phyloP scores from a whole-genome alignment of 1,284 basidiomycete genomes.

The Cystobasidiaceae sp. region DNA sequence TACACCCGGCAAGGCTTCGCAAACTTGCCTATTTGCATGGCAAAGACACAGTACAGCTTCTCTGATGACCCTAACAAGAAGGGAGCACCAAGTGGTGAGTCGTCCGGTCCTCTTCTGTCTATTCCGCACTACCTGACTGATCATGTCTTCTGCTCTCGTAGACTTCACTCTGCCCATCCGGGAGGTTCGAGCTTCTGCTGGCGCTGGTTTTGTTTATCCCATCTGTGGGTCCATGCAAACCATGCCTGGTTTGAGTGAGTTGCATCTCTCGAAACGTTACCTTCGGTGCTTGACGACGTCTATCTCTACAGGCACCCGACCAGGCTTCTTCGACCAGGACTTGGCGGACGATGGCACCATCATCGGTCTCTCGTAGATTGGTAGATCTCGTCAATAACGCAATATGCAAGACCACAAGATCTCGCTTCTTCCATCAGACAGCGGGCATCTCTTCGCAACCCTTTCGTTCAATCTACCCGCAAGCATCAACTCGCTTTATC shows the following conservation, averaged over 20 bases:
- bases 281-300: too few relatives aligned
- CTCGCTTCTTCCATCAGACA: too few relatives aligned
- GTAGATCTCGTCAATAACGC: too few relatives aligned
- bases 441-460: background rate
- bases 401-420: too few relatives aligned
- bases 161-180: conserved; percentile 92
- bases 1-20: conserved; percentile 87
- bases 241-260: conserved; percentile 24
- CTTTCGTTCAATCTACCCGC: conserved; percentile 14
- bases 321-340: conserved; percentile 39
- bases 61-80: conserved; percentile 87
- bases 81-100: conserved; percentile 68
- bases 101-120: conserved; percentile 15
- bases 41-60: conserved; percentile 93
- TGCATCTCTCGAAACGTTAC: too few relatives aligned
- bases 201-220: conserved; percentile 93
- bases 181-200: conserved; percentile 80
- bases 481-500: conserved; percentile 31
- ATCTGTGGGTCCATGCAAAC: conserved; percentile 58
- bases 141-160: conserved; percentile 39
- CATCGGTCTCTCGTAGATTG: conserved; percentile 46
- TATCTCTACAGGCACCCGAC: too few relatives aligned
- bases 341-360: conserved; percentile 46
- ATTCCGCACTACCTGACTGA: background rate
- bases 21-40: conserved; percentile 59